Evolutionary conservation across 2,329 filamentous ascomycete genomes (phyloP), one percentile per base, ranked within the genome.

Genomic region (Monosporascus sp.): DNA sequence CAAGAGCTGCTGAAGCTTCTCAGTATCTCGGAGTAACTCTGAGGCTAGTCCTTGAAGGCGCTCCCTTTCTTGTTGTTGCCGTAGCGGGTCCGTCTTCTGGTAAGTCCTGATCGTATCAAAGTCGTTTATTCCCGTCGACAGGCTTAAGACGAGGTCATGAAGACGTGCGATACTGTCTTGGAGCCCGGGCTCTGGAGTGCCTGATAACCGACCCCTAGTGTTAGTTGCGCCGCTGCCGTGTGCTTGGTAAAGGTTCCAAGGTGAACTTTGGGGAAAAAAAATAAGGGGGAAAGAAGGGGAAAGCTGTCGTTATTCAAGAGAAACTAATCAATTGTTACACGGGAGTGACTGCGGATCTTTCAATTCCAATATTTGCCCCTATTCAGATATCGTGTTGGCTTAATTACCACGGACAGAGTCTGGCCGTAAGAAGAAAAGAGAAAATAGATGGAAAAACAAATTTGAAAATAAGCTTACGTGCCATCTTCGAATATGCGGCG

Each of bases 21-120:
- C 38, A 16, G 38, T 48, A 19, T 57, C 48, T 41, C 20, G 36
- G 11, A 40, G 24, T 8, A 57, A n/a, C 24, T 49, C 50, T 16
- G 52, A 41, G 16, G 55, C 48, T 24, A 57, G 48, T 24, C 16
- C 48, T 44, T 52, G 51, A 27, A 57, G 48, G 46, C 52, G 46
- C 6, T 16, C 41, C 31, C 51, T 53, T 4, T 47, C 48, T 14
- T 44, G n/a, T 16, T 48, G 48, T 17, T 31, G 37, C 19, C 4
- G 40, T n/a, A 7, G 48, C 36, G 27, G 46, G 43, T 46, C 24
- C 17, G 43, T 14, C 1, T 27, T 31, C 20, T 46, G 43, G 43
- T 2, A 3, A 9, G 43, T 17, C 6, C 6, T 11, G 17, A 57
- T 26, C 3, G 48, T 24, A 26, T 49, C 52, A 27, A 50, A 58